Percentiles rank a stretch among this genome's conserved stretches.
Evolutionary conservation across 768 basidiomycete species (phyloP).

Genomic region (Trametes punicea): DNA sequence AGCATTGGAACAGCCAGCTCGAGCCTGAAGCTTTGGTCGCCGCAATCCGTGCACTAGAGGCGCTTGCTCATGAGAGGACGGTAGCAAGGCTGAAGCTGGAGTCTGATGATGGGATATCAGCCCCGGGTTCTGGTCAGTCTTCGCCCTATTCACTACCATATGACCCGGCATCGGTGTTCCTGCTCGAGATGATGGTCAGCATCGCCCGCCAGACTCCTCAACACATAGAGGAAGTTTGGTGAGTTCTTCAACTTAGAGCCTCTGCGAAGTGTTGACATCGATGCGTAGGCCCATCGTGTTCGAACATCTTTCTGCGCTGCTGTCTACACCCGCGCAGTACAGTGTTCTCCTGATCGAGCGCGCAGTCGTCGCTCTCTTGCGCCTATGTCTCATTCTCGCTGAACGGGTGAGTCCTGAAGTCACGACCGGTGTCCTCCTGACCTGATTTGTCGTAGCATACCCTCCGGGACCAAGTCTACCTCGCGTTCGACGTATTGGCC

Average conservation of each 20-base stretch:
- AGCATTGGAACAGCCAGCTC: constrained; percentile 47
- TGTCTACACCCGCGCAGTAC: constrained; percentile 75
- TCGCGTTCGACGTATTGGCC: constrained; percentile 88
- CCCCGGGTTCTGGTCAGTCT: constrained; percentile 35
- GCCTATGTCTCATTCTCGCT: constrained; percentile 80
- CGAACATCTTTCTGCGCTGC: constrained; percentile 82
- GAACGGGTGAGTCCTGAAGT: constrained; percentile 52
- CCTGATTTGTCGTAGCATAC: constrained; percentile 51
- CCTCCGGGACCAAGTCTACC: constrained; percentile 90
- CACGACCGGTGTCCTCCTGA: no score
- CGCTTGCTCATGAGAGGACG: constrained; percentile 86
- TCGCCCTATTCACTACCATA: constrained; percentile 68
- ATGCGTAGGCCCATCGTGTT: constrained; percentile 86
- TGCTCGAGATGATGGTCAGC: constrained; percentile 93
- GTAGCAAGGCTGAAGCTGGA: constrained; percentile 73
- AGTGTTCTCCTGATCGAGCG: constrained; percentile 91
- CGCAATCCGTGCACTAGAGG: constrained; percentile 82
- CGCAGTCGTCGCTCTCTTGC: constrained; percentile 84
- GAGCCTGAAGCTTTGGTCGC: constrained; percentile 78
- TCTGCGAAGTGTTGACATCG: not conserved
- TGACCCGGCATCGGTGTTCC: constrained; percentile 92
- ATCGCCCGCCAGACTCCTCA: constrained; percentile 73
- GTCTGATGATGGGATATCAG: constrained; percentile 50
- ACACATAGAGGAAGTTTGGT: constrained; percentile 89
- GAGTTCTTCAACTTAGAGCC: constrained; percentile 23